These are phyloP conservation scores for Hymenoscyphus infarciens DNA, from an alignment of 2,329 filamentous ascomycete species.

Conservation along the genomic window DNA sequence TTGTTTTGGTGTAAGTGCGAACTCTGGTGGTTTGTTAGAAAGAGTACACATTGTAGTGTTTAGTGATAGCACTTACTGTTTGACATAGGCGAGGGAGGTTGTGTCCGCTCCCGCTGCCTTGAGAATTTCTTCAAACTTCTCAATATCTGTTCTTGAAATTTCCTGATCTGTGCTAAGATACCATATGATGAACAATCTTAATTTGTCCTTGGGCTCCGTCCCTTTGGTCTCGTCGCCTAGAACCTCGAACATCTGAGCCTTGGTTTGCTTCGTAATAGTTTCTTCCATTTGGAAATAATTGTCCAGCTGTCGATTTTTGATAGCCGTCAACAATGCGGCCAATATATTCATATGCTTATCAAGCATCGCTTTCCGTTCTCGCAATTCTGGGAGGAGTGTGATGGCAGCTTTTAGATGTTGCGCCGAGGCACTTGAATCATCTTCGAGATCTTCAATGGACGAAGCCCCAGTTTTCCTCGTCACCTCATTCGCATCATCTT, in stretches of 20 bases:
- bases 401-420: slow-evolving; percentile 96
- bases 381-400: slow-evolving; percentile 83
- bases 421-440: slow-evolving; percentile 82
- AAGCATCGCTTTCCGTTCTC: slow-evolving; percentile 86
- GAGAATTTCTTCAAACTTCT: slow-evolving; percentile 81
- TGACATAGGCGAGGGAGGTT: slow-evolving; percentile 77
- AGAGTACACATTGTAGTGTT: too few relatives aligned
- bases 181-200: slow-evolving; percentile 96
- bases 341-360: slow-evolving; percentile 99
- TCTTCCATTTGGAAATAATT: slow-evolving; percentile 96
- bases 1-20: slow-evolving; percentile 94
- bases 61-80: slow-evolving; percentile 57
- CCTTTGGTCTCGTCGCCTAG: slow-evolving; percentile 81
- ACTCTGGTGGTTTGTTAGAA: slow-evolving; percentile 49
- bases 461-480: slow-evolving; percentile 93
- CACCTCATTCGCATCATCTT: slow-evolving; percentile 89
- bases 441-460: slow-evolving; percentile 87
- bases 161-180: slow-evolving; percentile 91
- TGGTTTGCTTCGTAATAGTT: slow-evolving; percentile 85
- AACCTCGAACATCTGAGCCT: slow-evolving; percentile 81
- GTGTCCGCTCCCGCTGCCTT: slow-evolving; percentile 71
- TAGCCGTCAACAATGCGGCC: slow-evolving; percentile 69
- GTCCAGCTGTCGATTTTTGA: slow-evolving; percentile 92
- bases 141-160: slow-evolving; percentile 75
- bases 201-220: slow-evolving; percentile 79